Base-by-base conservation (phyloP, 176 grass and related monocot genomes). In the Ensete ventricosum region DNA sequence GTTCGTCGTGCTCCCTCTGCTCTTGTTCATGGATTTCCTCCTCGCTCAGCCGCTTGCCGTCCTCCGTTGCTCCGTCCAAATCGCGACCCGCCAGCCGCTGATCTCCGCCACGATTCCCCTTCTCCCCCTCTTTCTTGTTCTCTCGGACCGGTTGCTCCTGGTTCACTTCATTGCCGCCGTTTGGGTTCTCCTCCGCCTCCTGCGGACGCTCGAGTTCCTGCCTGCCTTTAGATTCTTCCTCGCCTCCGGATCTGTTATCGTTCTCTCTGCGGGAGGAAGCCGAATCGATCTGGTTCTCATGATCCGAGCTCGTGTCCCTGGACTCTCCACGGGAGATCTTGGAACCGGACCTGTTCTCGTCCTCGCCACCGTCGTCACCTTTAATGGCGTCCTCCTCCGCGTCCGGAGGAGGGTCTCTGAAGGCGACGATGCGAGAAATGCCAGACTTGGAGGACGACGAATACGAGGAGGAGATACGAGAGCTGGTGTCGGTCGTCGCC, bases 51-150 rank as follows among this genome's bases (percentile, higher is more conserved):
- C 88, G 88, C 75, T 82, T 92, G 76, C 84, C 80, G 73, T 91
- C 88, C 78, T 91, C 86, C 48, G 86, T 74, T 76, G 88, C 90
- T 43, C 90, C 88, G 16, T 93, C 90, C 43, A 93, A n/a, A 72
- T 77, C 48, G 43, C n/a, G 10, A 14, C 34, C 23, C 67, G 2
- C 34, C 55, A 58, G 55, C 55, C 34, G 34, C 34, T 43, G 34
- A 43, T 43, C 34, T 43, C 34, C 34, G 4, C 34, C 34, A 43
- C 34, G 34, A 14, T 19, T 50, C 8, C 74, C 88, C 76, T 82
- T 80, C 85, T 88, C 94, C 74, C 85, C 89, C 26, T 83, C 88
- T 54, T 73, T 63, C 16, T 81, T 82, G 20, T 66, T 81, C 71
- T 24, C 58, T 50, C 50, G 60, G n/a, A 11, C 72, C 52, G 10